Base-by-base conservation (phyloP, 2,329 filamentous ascomycete genomes). In the Dissoconium aciculare region DNA sequence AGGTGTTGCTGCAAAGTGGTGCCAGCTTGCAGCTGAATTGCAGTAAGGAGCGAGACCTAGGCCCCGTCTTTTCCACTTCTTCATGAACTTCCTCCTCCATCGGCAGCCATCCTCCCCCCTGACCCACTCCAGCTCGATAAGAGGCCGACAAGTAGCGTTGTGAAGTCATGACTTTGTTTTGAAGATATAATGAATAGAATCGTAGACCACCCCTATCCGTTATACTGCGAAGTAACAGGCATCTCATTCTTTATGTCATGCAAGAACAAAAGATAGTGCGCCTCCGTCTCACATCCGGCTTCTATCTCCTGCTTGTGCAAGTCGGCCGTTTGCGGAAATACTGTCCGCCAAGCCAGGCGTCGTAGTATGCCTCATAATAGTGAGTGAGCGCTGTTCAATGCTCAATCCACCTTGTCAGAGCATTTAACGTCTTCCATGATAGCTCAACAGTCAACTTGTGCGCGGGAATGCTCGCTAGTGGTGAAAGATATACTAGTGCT, bases 1-100 rank as follows among this genome's bases (percentile, higher is more conserved):
- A 27, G n/a, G n/a, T 27, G n/a, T 15, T 27, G 26, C 13, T 27
- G 26, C 26, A 27, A 15, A 8, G n/a, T 15, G 26, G 26, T 15
- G 26, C 26, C 26, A 27, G 13, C 13, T 27, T 27, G 13, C 26
- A 27, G 13, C 26, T 27, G 8, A n/a, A 27, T 27, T 11, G n/a
- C 11, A 11, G 11, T 27, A 27, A 27, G 26, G n/a, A 27, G 6
- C 12, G 26, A 27, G 13, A 12, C 12, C n/a, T 11, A 27, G 13
- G 13, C 12, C 11, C 26, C 26, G 11, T 27, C 6, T 27, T 23
- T n/a, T 23, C 19, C n/a, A 23, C 19, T 23, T 23, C 19, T n/a
- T 23, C 8, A 23, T 23, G 8, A 23, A 8, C 19, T 8, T 8
- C 19, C n/a, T 23, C 19, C 19, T 23, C 19, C 19, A 23, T n/a